Conservation (phyloP, 2,329 filamentous ascomycete genomes). For the Alternaria rosae region DNA sequence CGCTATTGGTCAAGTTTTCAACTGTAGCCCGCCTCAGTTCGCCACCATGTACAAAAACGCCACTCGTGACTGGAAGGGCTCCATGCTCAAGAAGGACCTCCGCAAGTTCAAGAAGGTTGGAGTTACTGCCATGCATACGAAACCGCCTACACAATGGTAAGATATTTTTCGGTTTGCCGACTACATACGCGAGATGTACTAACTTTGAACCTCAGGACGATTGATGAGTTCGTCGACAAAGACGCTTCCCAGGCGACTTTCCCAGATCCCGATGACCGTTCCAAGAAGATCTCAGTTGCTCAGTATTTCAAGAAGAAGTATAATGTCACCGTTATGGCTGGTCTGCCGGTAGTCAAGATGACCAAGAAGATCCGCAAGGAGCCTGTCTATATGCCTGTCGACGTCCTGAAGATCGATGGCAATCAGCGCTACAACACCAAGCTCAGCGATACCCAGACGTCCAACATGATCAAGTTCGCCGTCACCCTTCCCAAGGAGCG, state of each 20-base stretch:
- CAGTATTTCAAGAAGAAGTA: conserved; percentile 64
- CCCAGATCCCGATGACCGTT: conserved; percentile 68
- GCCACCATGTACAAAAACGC: conserved; percentile 24
- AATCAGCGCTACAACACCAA: conserved; percentile 68
- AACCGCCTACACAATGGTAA: conserved; percentile 52
- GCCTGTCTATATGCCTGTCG: conserved; percentile 63
- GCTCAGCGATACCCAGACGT: conserved; percentile 70
- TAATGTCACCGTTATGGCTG: conserved; percentile 56
- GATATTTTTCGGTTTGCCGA: not conserved
- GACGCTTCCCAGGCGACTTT: conserved; percentile 57
- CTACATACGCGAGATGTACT: not conserved
- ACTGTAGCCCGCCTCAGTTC: conserved; percentile 32
- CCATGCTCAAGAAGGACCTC: conserved; percentile 46
- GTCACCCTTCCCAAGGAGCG: conserved; percentile 78
- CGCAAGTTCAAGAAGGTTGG: conserved; percentile 53
- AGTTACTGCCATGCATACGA: conserved; percentile 51
- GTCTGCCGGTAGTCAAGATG: conserved; percentile 66
- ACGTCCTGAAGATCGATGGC: conserved; percentile 60
- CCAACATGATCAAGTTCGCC: conserved; percentile 91
- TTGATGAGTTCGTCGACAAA: conserved; percentile 57
- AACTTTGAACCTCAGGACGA: conserved; percentile 36
- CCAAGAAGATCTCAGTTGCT: conserved; percentile 61
- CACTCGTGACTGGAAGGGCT: conserved; percentile 36
- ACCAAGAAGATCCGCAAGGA: conserved; percentile 57
- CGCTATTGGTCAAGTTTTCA: conserved; percentile 45